Percentiles rank a stretch among this genome's conserved stretches.
Conservation (phyloP, 2,329 filamentous ascomycete species). For the Phoma sp. region DNA sequence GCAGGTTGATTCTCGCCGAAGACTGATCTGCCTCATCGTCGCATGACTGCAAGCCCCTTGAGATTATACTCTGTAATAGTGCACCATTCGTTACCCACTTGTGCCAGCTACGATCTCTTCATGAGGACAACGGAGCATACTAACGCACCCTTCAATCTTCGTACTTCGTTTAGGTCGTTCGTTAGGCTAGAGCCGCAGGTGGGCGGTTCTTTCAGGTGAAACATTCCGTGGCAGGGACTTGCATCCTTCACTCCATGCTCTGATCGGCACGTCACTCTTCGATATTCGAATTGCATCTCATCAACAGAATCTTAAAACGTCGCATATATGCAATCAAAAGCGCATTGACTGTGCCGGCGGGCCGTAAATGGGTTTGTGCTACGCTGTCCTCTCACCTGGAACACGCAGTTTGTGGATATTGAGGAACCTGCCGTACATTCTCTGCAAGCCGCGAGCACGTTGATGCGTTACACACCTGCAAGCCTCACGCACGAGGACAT, state of each 20-base stretch:
- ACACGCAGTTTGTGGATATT: slow-evolving; percentile 30
- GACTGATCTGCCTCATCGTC: neutral
- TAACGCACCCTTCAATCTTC: neutral
- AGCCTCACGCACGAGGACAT: slow-evolving; percentile 27
- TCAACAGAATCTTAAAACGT: slow-evolving; percentile 6
- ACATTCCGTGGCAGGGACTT: slow-evolving; percentile 10
- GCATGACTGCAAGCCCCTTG: neutral
- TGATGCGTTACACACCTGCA: slow-evolving; percentile 20
- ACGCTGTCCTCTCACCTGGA: slow-evolving; percentile 7
- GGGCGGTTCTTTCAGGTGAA: slow-evolving; percentile 12
- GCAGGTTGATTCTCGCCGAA: neutral
- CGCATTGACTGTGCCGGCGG: slow-evolving; percentile 28
- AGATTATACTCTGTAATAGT: neutral
- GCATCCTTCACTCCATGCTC: slow-evolving; percentile 9
- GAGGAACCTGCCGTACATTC: slow-evolving; percentile 26
- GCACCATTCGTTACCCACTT: neutral
- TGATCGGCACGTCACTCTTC: slow-evolving; percentile 12
- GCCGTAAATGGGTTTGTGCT: slow-evolving; percentile 31
- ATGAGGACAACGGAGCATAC: neutral
- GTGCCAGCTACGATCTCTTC: neutral
- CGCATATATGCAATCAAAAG: slow-evolving; percentile 27
- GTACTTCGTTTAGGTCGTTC: neutral
- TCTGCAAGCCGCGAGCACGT: slow-evolving; percentile 26
- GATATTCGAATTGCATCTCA: slow-evolving; percentile 9
- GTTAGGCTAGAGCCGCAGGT: slow-evolving; percentile 10